Evolutionary conservation across 2,329 filamentous ascomycete species (phyloP), one percentile per base, ranked within the genome.

Genomic region (Claviceps humidiphila): DNA sequence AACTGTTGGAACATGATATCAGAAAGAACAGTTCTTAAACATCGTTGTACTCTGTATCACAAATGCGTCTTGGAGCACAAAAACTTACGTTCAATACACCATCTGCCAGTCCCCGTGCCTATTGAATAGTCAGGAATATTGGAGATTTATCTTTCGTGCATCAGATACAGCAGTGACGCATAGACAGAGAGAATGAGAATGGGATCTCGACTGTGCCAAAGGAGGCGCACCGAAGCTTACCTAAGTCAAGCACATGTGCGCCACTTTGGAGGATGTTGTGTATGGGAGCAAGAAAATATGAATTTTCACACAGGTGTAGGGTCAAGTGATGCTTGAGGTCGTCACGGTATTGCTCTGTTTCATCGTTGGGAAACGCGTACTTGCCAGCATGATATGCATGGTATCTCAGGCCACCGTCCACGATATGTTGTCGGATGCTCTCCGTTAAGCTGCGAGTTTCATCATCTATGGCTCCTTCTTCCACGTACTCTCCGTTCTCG

Each of bases 51-150:
- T 5, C 16, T 45, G 11, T 26, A 38, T 17, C 38, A 17, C 40
- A 48, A 22, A 16, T 24, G n/a, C 11, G 22, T 47, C 34, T 22
- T 5, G 6, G 3, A 44, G 47, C 9, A 43, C 3, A n/a, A 16
- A 7, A 20, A 68, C 74, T 67, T 62, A 76, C 74, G 60, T 55
- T 76, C 71, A 46, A 75, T 68, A 45, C 69, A 71, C 74, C 74
- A 77, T 53, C 70, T 71, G 2, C 74, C 74, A 9, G 74, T 76
- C 11, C 74, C 74, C 5, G 74, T 76, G 20, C 73, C 72, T 74
- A 51, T 53, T 13, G 49, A 49, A 41, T 49, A 24, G 13, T 52
- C 26, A 50, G 46, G 26, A 6, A 8, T 16, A 39, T 13, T 24
- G 7, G 3, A 34, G 30, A 11, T 11, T 34, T 11, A 34, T 34